Conservation (phyloP, 352 stramenopile genomes). For the Pythium myriotylum region DNA sequence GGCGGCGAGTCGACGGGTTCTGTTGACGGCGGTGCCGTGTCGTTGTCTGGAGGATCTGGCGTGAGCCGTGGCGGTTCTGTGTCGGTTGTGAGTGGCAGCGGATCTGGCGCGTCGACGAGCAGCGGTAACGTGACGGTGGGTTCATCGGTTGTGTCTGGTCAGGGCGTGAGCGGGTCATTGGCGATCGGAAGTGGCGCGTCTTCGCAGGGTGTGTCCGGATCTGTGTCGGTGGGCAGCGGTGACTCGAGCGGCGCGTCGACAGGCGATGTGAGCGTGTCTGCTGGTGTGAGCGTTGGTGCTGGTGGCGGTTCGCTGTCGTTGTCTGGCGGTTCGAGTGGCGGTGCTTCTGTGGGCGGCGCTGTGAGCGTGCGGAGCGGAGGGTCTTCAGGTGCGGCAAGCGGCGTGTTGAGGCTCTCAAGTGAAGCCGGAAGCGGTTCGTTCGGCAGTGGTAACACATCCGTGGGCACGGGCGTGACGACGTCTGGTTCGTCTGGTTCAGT, state of each 20-base stretch:
- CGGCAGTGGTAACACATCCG: too few species aligned
- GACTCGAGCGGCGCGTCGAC: constrained; percentile 8
- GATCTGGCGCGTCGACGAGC: background rate
- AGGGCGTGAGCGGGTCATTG: constrained; percentile 24
- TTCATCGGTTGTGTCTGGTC: background rate
- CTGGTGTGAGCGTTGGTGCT: constrained; percentile 26
- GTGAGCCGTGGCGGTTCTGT: background rate
- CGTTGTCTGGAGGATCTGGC: background rate
- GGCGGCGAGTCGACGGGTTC: background rate
- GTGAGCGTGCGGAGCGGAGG: too few species aligned
- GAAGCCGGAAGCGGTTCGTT: too few species aligned
- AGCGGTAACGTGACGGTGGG: background rate
- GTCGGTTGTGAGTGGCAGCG: background rate
- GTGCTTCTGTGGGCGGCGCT: too few species aligned
- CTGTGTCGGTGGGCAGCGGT: constrained; percentile 24
- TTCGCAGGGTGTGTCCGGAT: constrained; percentile 28
- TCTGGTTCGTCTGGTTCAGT: too few species aligned
- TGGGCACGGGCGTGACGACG: too few species aligned
- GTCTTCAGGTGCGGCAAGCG: too few species aligned
- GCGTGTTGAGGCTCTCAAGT: too few species aligned
- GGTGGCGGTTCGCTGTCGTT: constrained; percentile 12
- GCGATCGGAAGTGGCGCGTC: constrained; percentile 10
- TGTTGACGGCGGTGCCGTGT: background rate
- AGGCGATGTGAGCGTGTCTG: constrained; percentile 27
- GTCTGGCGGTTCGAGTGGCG: too few species aligned